phyloP scores from a whole-genome alignment of 257 asterid species.

The Forsythia suspensa region DNA sequence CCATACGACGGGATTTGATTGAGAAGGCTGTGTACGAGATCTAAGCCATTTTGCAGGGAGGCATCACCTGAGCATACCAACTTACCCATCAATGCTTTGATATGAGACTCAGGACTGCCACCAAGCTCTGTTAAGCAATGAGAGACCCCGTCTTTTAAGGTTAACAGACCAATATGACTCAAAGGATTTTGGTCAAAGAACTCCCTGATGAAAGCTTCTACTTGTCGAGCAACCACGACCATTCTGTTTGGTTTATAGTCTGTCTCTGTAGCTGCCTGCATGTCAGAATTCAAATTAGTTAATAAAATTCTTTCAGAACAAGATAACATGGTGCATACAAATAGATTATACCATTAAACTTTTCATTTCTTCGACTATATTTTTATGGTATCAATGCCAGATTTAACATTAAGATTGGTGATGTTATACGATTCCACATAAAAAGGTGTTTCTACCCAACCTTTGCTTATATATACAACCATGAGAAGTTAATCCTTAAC shows the following conservation, averaged over 20 bases:
- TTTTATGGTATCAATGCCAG: not conserved
- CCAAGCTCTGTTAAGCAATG: conserved; percentile 86
- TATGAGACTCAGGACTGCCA: conserved; percentile 95
- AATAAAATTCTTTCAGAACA: conserved; percentile 7
- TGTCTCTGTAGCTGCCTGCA: conserved; percentile 83
- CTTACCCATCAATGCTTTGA: conserved; percentile 91
- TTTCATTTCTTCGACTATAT: not conserved
- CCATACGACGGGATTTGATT: conserved; percentile 89
- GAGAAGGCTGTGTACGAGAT: conserved; percentile 75
- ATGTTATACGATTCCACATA: not conserved
- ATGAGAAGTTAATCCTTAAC: not conserved
- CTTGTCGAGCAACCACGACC: conserved; percentile 84
- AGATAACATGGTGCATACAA: not conserved
- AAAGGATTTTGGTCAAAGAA: conserved; percentile 91
- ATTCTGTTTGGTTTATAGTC: conserved; percentile 93
- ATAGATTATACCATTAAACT: not conserved
- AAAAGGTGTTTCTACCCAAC: not conserved
- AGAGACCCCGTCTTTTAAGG: conserved; percentile 86
- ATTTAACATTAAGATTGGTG: not conserved
- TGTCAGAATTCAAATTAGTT: conserved; percentile 25
- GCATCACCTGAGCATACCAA: conserved; percentile 89
- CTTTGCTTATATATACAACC: not conserved
- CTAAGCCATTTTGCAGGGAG: conserved; percentile 90
- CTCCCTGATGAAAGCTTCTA: conserved; percentile 90
- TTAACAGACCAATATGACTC: conserved; percentile 82